Percentiles rank a stretch among this genome's conserved stretches.
Conservation (phyloP, 2,329 filamentous ascomycete species). For the Ilyonectria destructans region DNA sequence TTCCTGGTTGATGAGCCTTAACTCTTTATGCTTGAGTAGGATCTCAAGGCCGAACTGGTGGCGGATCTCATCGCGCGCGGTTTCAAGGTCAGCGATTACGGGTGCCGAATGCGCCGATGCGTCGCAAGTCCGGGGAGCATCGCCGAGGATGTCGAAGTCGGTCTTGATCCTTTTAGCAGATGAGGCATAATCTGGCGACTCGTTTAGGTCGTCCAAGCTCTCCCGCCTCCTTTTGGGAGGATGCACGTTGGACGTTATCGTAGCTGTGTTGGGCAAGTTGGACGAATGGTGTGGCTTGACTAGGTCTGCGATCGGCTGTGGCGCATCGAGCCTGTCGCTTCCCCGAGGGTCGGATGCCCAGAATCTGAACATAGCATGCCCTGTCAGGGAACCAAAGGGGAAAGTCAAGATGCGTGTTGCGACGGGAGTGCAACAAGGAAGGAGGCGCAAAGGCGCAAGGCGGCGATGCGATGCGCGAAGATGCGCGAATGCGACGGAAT, state of each 20-base stretch:
- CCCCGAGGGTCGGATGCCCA: slow-evolving; percentile 73
- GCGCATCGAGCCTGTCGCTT: slow-evolving; percentile 67
- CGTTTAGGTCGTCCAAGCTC: slow-evolving; percentile 53
- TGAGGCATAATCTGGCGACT: slow-evolving; percentile 42
- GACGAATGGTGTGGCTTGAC: slow-evolving; percentile 52
- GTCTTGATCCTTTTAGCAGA: slow-evolving; percentile 63
- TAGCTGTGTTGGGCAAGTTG: slow-evolving; percentile 49
- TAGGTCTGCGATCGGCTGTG: slow-evolving; percentile 58
- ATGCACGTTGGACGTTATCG: slow-evolving; percentile 49
- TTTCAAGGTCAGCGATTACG: slow-evolving; percentile 60
- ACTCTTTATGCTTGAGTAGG: slow-evolving; percentile 92
- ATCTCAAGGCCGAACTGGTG: slow-evolving; percentile 94
- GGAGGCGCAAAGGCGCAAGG: slow-evolving; percentile 30
- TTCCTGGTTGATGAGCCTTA: slow-evolving; percentile 95
- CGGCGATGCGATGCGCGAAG: slow-evolving; percentile 42
- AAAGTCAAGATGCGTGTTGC: slow-evolving; percentile 33
- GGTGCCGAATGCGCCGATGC: slow-evolving; percentile 39
- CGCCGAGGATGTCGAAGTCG: slow-evolving; percentile 48
- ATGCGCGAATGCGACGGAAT: slow-evolving; percentile 38
- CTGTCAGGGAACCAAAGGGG: slow-evolving; percentile 46
- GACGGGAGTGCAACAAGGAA: slow-evolving; percentile 38
- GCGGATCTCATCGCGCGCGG: slow-evolving; percentile 81
- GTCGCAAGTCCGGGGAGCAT: slow-evolving; percentile 40
- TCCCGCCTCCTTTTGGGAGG: slow-evolving; percentile 61
- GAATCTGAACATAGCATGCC: slow-evolving; percentile 74